These are phyloP conservation scores for Emergomyces orientalis DNA, from an alignment of 2,329 filamentous ascomycete species.

Conservation along the genomic window DNA sequence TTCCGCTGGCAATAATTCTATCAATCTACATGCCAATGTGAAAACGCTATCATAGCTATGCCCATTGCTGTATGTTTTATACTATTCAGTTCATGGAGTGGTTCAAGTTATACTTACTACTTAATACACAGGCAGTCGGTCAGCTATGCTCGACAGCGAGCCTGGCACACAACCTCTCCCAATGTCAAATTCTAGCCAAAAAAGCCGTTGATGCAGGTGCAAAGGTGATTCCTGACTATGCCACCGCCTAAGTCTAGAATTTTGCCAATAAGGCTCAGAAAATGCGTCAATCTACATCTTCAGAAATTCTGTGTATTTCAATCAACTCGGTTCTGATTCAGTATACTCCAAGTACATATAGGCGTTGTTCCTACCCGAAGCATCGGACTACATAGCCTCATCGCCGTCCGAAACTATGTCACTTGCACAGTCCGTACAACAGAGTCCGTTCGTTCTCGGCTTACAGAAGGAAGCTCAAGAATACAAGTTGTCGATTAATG, in stretches of 20 bases:
- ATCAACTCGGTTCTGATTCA: conserved; percentile 6
- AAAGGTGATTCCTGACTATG: conserved; percentile 46
- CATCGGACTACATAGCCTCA: conserved; percentile 74
- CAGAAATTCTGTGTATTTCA: background rate
- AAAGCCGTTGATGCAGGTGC: conserved; percentile 69
- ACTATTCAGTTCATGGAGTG: too few relatives aligned
- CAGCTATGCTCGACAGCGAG: conserved; percentile 80
- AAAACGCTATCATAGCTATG: conserved; percentile 6
- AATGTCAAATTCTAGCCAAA: conserved; percentile 62
- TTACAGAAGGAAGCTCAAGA: conserved; percentile 58
- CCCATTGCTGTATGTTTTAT: conserved; percentile 14
- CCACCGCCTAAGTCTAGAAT: background rate
- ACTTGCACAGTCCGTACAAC: conserved; percentile 57
- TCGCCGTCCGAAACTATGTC: conserved; percentile 58
- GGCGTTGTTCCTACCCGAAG: conserved; percentile 86
- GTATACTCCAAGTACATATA: conserved; percentile 24
- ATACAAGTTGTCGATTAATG: conserved; percentile 62
- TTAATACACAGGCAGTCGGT: conserved; percentile 59
- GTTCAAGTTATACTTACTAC: too few relatives aligned
- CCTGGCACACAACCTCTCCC: conserved; percentile 67
- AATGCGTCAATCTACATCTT: background rate
- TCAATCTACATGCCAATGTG: background rate
- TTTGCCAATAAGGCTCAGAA: background rate
- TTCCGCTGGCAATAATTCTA: background rate
- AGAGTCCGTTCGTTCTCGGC: conserved; percentile 66